These are phyloP conservation scores for Podila verticillata DNA, from an alignment of 192 early-diverging fungal species.

Conservation along the genomic window DNA sequence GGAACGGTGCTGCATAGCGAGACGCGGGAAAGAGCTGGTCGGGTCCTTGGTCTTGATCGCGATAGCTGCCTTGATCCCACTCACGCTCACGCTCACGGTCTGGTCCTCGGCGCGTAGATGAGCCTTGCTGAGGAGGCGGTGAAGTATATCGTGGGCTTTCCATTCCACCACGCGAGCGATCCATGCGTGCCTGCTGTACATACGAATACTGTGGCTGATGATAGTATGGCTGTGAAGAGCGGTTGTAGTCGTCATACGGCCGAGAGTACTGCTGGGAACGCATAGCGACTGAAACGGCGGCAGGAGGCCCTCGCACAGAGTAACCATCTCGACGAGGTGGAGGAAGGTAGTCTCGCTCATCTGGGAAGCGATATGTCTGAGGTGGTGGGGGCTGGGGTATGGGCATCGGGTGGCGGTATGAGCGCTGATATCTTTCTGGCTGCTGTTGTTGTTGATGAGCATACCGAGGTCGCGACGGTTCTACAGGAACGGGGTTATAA, in stretches of 20 bases:
- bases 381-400: conserved; percentile 16
- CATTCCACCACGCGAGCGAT: neutral
- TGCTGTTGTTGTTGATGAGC: neutral
- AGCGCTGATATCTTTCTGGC: conserved; percentile 11
- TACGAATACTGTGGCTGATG: neutral
- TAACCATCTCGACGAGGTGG: neutral
- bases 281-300: neutral
- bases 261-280: neutral
- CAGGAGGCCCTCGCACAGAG: neutral
- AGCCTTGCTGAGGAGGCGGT: neutral
- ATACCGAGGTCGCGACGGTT: neutral
- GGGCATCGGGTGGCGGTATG: conserved; percentile 25
- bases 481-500: neutral
- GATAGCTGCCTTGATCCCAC: neutral
- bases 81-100: neutral
- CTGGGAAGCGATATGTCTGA: conserved; percentile 32
- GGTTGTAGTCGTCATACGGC: neutral
- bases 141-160: neutral
- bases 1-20: conserved; percentile 43
- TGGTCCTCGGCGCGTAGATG: neutral
- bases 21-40: conserved; percentile 36
- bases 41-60: conserved; percentile 4
- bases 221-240: neutral
- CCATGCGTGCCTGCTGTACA: neutral
- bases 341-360: conserved; percentile 22